phyloP scores from a whole-genome alignment of 2,329 filamentous ascomycete genomes.

The Pyricularia grisea region DNA sequence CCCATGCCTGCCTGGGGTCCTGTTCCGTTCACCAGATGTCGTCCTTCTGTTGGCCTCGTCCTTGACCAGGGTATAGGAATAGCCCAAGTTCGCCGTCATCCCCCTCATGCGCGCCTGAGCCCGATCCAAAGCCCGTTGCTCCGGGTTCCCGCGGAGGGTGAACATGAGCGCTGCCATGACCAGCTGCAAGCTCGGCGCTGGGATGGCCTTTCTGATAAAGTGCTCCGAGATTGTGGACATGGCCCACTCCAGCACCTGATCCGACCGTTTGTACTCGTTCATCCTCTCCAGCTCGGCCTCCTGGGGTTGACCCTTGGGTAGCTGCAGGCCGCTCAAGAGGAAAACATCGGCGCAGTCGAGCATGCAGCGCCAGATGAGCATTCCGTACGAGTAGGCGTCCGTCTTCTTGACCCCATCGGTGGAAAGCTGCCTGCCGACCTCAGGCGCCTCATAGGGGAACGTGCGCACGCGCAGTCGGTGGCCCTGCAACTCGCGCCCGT shows the following conservation, averaged over 20 bases:
- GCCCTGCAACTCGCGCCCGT: neutral
- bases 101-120: slow-evolving; percentile 9
- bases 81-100: slow-evolving; percentile 6
- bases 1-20: slow-evolving; percentile 4
- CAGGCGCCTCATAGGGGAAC: slow-evolving; percentile 10
- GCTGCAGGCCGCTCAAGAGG: neutral
- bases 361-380: slow-evolving; percentile 12
- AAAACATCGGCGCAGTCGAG: slow-evolving; percentile 9
- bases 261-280: slow-evolving; percentile 7
- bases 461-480: slow-evolving; percentile 6
- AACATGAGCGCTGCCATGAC: slow-evolving; percentile 8
- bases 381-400: slow-evolving; percentile 10
- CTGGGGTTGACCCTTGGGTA: neutral
- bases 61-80: slow-evolving; percentile 7
- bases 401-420: slow-evolving; percentile 8
- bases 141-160: slow-evolving; percentile 8
- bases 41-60: slow-evolving; percentile 7
- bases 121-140: slow-evolving; percentile 9
- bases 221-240: slow-evolving; percentile 6
- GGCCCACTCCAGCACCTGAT: slow-evolving; percentile 8
- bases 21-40: neutral
- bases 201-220: slow-evolving; percentile 2
- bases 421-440: slow-evolving; percentile 5
- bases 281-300: slow-evolving; percentile 1
- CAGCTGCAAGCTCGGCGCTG: slow-evolving; percentile 5